phyloP scores from a whole-genome alignment of 2,329 filamentous ascomycete genomes.

The Fonsecaea pugnacius region DNA sequence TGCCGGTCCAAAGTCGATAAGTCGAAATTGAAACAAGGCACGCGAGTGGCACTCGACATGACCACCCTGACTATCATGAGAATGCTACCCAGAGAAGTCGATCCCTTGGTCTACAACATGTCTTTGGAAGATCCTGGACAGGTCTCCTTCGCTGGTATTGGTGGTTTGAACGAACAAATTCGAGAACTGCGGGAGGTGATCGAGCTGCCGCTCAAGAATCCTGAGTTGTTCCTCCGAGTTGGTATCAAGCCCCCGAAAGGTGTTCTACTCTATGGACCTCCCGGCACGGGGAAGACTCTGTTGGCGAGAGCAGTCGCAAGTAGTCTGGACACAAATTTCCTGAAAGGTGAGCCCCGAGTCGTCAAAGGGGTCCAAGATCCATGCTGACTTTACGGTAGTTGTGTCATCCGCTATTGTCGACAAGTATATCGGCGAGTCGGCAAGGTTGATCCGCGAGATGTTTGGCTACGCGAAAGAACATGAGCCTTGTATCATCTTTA shows the following conservation, averaged over 20 bases:
- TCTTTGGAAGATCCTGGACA: constrained; percentile 96
- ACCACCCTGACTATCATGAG: constrained; percentile 99
- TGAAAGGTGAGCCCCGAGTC: constrained; percentile 72
- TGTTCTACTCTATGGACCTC: constrained; percentile 92
- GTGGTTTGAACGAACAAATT: constrained; percentile 97
- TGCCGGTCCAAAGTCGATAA: constrained; percentile 99
- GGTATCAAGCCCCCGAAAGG: constrained; percentile 99
- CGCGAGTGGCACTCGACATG: constrained; percentile 97
- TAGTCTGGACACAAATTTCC: constrained; percentile 95
- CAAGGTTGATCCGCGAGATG: constrained; percentile 97
- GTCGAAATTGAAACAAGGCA: constrained; percentile 95
- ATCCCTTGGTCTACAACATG: constrained; percentile 99
- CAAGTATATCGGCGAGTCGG: constrained; percentile 99
- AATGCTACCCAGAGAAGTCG: constrained; percentile 97
- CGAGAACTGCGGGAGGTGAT: constrained; percentile 97
- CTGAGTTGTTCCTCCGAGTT: constrained; percentile 92
- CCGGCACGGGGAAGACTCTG: constrained; percentile 95
- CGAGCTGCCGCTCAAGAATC: constrained; percentile 96
- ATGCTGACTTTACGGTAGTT: constrained; percentile 60
- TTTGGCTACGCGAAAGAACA: constrained; percentile 99
- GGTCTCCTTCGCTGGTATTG: constrained; percentile 96
- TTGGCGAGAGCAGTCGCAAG: constrained; percentile 93
- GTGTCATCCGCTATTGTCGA: constrained; percentile 99
- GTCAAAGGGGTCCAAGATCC: neutral
- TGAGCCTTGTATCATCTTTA: constrained; percentile 99